Evolutionary conservation across 495 filamentous ascomycete species (phyloP).

Genomic region (Hypoxylon trugodes): DNA sequence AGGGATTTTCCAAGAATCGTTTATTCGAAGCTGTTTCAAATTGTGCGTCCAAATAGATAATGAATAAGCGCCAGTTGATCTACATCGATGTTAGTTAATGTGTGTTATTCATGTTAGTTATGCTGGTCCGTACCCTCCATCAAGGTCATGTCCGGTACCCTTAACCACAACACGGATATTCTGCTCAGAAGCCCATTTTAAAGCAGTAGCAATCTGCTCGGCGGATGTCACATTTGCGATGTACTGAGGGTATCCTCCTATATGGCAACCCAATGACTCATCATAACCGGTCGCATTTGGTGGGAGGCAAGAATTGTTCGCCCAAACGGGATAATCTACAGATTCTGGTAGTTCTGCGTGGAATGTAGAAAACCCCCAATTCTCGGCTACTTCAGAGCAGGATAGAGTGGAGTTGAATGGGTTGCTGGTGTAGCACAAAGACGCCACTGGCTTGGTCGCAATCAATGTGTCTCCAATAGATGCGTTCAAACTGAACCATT

Average conservation of each 20-base stretch:
- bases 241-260: not conserved
- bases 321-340: not conserved
- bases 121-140: not conserved
- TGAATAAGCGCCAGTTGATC: not conserved
- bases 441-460: not conserved
- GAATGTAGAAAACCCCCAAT: not conserved
- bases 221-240: not conserved
- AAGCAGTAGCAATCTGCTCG: not conserved
- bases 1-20: not conserved
- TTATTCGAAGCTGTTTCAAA: not conserved
- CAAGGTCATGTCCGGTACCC: not conserved
- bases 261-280: not conserved
- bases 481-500: not conserved
- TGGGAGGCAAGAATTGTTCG: slow-evolving; percentile 14
- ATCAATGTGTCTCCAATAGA: not conserved
- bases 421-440: not conserved
- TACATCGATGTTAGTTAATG: not conserved
- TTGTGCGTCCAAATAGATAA: not conserved
- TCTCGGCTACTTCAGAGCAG: not conserved
- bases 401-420: not conserved
- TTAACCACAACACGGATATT: not conserved
- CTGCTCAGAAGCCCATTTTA: not conserved
- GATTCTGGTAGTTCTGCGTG: not conserved
- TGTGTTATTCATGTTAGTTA: not conserved
- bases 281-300: not conserved